These are phyloP conservation scores for Sicyos edulis DNA, from an alignment of 306 rosid genomes.

Conservation along the genomic window DNA sequence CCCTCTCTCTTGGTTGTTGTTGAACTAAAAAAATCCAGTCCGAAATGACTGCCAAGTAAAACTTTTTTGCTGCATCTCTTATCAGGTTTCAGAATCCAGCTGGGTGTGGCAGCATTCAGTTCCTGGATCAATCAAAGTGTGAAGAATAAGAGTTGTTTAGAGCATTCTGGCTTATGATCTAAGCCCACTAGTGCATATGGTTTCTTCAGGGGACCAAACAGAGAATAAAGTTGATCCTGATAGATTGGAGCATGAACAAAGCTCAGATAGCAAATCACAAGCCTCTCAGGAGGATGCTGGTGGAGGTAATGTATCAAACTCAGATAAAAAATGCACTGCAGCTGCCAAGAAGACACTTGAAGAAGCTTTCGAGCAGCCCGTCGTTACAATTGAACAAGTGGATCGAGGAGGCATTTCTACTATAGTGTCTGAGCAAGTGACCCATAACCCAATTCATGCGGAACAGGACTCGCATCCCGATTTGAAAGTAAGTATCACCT, in stretches of 20 bases:
- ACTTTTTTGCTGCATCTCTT: not conserved
- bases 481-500: conserved; percentile 37
- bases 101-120: conserved; percentile 17
- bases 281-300: conserved; percentile 31
- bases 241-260: conserved; percentile 33
- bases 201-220: conserved; percentile 48
- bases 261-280: conserved; percentile 31
- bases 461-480: conserved; percentile 28
- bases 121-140: conserved; percentile 18
- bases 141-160: conserved; percentile 7
- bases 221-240: conserved; percentile 44
- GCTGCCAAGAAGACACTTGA: conserved; percentile 21
- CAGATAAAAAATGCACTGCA: conserved; percentile 27
- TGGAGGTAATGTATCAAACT: conserved; percentile 25
- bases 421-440: conserved; percentile 33
- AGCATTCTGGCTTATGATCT: conserved; percentile 27
- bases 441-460: conserved; percentile 31
- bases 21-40: not conserved
- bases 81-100: conserved; percentile 31
- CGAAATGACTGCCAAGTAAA: not conserved
- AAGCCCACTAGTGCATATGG: conserved; percentile 49
- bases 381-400: conserved; percentile 32
- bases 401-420: conserved; percentile 40
- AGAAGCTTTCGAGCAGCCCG: conserved; percentile 33
- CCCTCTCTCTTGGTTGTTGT: too few species aligned